Conservation (phyloP, 2,329 filamentous ascomycete species). For the Stagonosporopsis rhizophila region DNA sequence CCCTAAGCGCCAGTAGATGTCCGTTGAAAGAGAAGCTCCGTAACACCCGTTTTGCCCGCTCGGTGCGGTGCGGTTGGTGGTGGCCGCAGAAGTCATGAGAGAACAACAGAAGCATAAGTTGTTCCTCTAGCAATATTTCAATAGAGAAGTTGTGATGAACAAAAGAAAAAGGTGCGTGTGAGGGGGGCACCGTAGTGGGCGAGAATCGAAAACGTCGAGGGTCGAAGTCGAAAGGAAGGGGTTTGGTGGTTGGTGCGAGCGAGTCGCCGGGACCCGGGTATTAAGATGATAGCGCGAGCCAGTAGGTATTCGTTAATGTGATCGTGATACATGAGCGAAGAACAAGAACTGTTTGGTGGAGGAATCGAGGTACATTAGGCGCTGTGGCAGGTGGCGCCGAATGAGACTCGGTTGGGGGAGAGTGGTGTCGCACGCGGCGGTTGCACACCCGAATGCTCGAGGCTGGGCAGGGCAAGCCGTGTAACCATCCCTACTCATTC, state of each 20-base stretch:
- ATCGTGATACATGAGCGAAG: slow-evolving; percentile 13
- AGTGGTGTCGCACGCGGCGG: slow-evolving; percentile 30
- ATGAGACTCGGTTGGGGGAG: slow-evolving; percentile 23
- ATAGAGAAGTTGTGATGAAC: slow-evolving; percentile 24
- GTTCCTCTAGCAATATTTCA: slow-evolving; percentile 38
- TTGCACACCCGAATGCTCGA: slow-evolving; percentile 36
- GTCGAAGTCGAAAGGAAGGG: slow-evolving; percentile 22
- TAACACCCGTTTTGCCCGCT: slow-evolving; percentile 35
- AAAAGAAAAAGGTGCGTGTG: slow-evolving; percentile 36
- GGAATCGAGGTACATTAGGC: slow-evolving; percentile 6
- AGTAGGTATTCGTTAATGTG: slow-evolving; percentile 18
- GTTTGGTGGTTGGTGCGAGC: slow-evolving; percentile 35
- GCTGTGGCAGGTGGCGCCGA: slow-evolving; percentile 30
- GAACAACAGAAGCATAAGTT: slow-evolving; percentile 32
- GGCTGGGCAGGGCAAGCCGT: slow-evolving; percentile 25
- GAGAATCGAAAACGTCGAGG: slow-evolving; percentile 16
- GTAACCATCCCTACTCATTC: slow-evolving; percentile 50
- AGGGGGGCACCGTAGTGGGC: no score
- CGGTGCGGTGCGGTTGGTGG: no score
- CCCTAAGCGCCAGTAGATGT: slow-evolving; percentile 40
- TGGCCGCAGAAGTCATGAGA: slow-evolving; percentile 34
- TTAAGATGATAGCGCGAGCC: slow-evolving; percentile 30
- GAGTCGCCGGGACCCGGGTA: slow-evolving; percentile 47
- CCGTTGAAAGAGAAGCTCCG: slow-evolving; percentile 25
- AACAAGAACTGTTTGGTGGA: slow-evolving; percentile 12